Evolutionary conservation across 208 protist genomes (phyloP).

Genomic region (Trypanosoma grayi): DNA sequence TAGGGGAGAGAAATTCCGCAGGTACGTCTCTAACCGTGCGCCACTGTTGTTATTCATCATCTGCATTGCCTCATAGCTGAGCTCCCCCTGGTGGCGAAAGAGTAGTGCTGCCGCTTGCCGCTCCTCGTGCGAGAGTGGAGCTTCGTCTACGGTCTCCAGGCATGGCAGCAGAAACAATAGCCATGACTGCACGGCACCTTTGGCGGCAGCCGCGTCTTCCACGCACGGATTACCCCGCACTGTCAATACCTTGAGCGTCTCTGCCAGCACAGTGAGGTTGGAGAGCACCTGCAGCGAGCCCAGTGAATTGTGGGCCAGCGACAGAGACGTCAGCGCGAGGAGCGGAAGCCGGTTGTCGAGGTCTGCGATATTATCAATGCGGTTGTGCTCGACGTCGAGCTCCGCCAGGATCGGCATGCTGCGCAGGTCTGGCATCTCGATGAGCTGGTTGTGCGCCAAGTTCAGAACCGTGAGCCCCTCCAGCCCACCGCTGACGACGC

Average conservation of each 20-base stretch:
- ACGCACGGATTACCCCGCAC: constrained; percentile 67
- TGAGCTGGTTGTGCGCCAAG: constrained; percentile 74
- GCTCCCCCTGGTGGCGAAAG: constrained; percentile 54
- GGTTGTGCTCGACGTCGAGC: constrained; percentile 73
- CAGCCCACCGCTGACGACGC: not conserved
- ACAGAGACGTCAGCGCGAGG: constrained; percentile 44
- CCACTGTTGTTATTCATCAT: constrained; percentile 56
- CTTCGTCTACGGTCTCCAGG: constrained; percentile 47
- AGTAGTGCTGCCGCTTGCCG: constrained; percentile 40
- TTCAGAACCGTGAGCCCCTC: constrained; percentile 49
- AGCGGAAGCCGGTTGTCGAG: constrained; percentile 60
- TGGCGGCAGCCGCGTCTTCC: constrained; percentile 1
- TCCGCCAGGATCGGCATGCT: constrained; percentile 53
- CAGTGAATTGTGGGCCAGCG: constrained; percentile 51
- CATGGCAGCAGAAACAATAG: constrained; percentile 68
- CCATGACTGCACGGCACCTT: constrained; percentile 36
- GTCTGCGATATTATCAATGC: constrained; percentile 58
- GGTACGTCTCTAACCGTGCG: constrained; percentile 58
- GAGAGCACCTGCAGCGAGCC: constrained; percentile 29
- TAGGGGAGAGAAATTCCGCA: constrained; percentile 29
- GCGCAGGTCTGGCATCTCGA: constrained; percentile 76
- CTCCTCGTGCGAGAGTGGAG: constrained; percentile 43
- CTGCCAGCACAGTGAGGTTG: constrained; percentile 59
- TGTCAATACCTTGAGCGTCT: constrained; percentile 48
- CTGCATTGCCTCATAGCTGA: constrained; percentile 47